These are phyloP conservation scores for Galeopsis tetrahit DNA, from an alignment of 257 asterid genomes.

Conservation along the genomic window DNA sequence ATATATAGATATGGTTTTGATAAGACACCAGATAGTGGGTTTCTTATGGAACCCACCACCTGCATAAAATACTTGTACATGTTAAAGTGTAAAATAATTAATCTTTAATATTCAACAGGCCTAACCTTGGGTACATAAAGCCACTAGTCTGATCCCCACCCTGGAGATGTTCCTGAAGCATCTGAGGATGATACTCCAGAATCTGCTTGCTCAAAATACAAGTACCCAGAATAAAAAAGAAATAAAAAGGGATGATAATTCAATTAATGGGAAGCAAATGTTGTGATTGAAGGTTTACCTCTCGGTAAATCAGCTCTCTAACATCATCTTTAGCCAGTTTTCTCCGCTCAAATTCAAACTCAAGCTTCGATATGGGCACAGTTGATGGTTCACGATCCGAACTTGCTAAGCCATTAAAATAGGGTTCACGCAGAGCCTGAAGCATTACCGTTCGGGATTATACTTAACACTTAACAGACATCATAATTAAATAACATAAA, in stretches of 20 bases:
- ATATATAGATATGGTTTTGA: too few species aligned
- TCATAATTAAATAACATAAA: slow-evolving; percentile 14
- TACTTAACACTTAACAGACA: slow-evolving; percentile 11
- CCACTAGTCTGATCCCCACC: slow-evolving; percentile 98
- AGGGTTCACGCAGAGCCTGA: slow-evolving; percentile 85
- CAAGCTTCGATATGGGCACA: slow-evolving; percentile 88
- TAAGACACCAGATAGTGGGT: too few species aligned
- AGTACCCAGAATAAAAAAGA: slow-evolving; percentile 23
- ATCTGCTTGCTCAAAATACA: slow-evolving; percentile 59
- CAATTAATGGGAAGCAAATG: slow-evolving; percentile 30
- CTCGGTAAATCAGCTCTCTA: slow-evolving; percentile 86
- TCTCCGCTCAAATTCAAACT: slow-evolving; percentile 92
- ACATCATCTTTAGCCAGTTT: slow-evolving; percentile 90
- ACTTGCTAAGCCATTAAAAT: slow-evolving; percentile 73
- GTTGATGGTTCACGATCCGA: slow-evolving; percentile 89
- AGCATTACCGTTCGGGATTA: slow-evolving; percentile 30
- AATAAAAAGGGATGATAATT: slow-evolving; percentile 20
- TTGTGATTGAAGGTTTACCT: slow-evolving; percentile 41
- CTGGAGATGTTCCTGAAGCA: slow-evolving; percentile 88
- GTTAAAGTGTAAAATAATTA: slow-evolving; percentile 1
- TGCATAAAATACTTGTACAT: not conserved
- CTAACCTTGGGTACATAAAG: slow-evolving; percentile 97
- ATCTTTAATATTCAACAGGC: slow-evolving; percentile 17
- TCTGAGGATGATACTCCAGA: slow-evolving; percentile 95
- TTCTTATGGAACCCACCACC: too few species aligned